A percentile compares a stretch with the other conserved stretches of the same genome.
Conservation (phyloP, 768 basidiomycete genomes). For the Rhodotorula taiwanensis region DNA sequence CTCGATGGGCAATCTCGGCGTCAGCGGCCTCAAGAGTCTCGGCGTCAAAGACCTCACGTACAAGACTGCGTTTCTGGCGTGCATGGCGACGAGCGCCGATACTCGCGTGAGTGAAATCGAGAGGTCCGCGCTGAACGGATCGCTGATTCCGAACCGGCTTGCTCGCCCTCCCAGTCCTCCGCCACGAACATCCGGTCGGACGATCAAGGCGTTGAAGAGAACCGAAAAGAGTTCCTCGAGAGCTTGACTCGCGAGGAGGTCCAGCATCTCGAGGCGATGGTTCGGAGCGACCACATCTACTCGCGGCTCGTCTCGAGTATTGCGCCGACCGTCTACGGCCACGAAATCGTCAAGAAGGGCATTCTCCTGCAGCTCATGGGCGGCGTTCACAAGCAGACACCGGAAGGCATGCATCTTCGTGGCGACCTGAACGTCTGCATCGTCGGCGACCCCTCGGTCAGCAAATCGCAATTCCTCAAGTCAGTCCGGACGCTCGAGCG, state of each 20-base stretch:
- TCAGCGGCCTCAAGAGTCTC: slow-evolving; percentile 85
- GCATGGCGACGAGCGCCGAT: slow-evolving; percentile 91
- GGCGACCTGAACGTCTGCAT: slow-evolving; percentile 99
- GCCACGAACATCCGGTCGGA: slow-evolving; percentile 81
- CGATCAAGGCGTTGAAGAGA: slow-evolving; percentile 56
- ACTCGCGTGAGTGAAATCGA: slow-evolving; percentile 61
- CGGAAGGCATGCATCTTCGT: slow-evolving; percentile 94
- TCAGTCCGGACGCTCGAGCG: too few relatives aligned
- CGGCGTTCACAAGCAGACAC: slow-evolving; percentile 93
- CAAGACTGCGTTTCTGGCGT: slow-evolving; percentile 96
- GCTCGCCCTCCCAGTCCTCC: slow-evolving; percentile 56
- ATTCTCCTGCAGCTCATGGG: slow-evolving; percentile 94
- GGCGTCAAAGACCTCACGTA: slow-evolving; percentile 95
- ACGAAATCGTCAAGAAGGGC: slow-evolving; percentile 98
- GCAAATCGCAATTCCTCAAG: slow-evolving; percentile 99
- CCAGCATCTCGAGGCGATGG: slow-evolving; percentile 89
- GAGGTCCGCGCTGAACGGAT: too few relatives aligned
- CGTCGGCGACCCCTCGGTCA: slow-evolving; percentile 91
- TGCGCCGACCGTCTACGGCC: slow-evolving; percentile 96
- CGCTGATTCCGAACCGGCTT: too few relatives aligned
- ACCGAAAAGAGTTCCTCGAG: slow-evolving; percentile 69
- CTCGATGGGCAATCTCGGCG: slow-evolving; percentile 59
- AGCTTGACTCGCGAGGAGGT: slow-evolving; percentile 89
- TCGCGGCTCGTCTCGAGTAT: slow-evolving; percentile 86
- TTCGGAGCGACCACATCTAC: slow-evolving; percentile 90